Evolutionary conservation across 192 early-diverging fungal species (phyloP).

Genomic region (Podila epicladia): DNA sequence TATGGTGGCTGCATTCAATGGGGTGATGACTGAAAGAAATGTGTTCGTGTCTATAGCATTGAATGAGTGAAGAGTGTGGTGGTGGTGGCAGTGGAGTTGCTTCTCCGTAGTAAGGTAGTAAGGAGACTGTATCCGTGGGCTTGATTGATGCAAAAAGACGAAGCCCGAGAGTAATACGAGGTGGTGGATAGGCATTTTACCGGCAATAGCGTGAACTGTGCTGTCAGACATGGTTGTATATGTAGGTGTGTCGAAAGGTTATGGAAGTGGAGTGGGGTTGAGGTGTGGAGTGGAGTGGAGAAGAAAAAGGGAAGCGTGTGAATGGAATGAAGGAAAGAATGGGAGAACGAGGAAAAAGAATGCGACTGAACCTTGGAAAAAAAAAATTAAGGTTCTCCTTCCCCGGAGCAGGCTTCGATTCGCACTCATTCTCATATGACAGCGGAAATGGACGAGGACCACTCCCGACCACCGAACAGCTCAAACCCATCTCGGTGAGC

Average conservation of each 20-base stretch:
- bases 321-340: conserved; percentile 15
- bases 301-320: conserved; percentile 7
- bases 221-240: conserved; percentile 63
- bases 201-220: conserved; percentile 69
- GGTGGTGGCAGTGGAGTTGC: too few species aligned
- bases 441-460: not conserved
- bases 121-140: too few species aligned
- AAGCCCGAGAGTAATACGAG: too few species aligned
- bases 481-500: not conserved
- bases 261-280: not conserved
- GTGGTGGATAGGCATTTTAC: conserved; percentile 35
- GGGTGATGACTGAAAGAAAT: not conserved
- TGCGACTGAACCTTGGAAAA: not conserved
- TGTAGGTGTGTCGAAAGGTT: not conserved
- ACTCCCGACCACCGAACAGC: not conserved
- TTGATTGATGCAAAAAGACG: too few species aligned
- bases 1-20: not conserved
- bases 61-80: too few species aligned
- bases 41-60: too few species aligned
- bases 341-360: not conserved
- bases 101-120: too few species aligned
- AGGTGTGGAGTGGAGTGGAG: conserved; percentile 4
- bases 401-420: not conserved
- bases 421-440: conserved; percentile 2
- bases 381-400: not conserved